Percentiles rank a stretch among this genome's conserved stretches.
These are phyloP conservation scores for Aegilops sharonensis DNA, from an alignment of 176 grass and related monocot species.

Conservation along the genomic window DNA sequence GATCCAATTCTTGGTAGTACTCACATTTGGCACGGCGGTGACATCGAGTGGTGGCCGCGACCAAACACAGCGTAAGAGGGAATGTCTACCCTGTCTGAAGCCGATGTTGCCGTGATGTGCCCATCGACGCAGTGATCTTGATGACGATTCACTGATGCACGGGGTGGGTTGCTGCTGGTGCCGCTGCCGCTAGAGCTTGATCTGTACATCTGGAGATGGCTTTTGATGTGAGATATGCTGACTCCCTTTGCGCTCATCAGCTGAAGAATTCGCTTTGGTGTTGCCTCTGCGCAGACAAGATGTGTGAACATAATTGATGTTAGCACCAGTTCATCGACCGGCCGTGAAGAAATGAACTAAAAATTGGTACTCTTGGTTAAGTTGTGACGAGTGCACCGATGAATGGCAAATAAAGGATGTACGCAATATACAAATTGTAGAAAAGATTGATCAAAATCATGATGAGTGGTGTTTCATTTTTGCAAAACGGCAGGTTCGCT, in stretches of 20 bases:
- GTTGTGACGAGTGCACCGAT: no score
- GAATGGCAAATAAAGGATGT: no score
- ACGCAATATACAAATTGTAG: no score
- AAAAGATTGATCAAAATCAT: neutral
- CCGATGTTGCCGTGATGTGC: neutral
- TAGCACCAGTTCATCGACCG: neutral
- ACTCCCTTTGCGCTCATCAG: constrained; percentile 72
- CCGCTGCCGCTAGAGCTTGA: constrained; percentile 37
- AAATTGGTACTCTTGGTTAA: no score
- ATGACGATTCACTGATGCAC: neutral
- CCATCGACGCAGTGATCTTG: constrained; percentile 14
- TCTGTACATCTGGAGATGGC: constrained; percentile 95
- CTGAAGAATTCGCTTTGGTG: constrained; percentile 88
- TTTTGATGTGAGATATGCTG: constrained; percentile 92
- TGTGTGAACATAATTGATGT: constrained; percentile 18
- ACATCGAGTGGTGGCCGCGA: neutral
- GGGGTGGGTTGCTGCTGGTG: neutral
- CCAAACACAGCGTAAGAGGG: neutral
- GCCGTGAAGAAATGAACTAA: neutral
- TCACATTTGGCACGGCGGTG: constrained; percentile 31
- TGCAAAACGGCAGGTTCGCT: neutral
- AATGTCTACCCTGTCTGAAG: neutral
- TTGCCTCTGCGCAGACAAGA: constrained; percentile 61
- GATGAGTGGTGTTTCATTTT: neutral
- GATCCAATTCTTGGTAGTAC: neutral